These are phyloP conservation scores for Bjerkandera adusta DNA, from an alignment of 1,284 basidiomycete species.

Conservation along the genomic window DNA sequence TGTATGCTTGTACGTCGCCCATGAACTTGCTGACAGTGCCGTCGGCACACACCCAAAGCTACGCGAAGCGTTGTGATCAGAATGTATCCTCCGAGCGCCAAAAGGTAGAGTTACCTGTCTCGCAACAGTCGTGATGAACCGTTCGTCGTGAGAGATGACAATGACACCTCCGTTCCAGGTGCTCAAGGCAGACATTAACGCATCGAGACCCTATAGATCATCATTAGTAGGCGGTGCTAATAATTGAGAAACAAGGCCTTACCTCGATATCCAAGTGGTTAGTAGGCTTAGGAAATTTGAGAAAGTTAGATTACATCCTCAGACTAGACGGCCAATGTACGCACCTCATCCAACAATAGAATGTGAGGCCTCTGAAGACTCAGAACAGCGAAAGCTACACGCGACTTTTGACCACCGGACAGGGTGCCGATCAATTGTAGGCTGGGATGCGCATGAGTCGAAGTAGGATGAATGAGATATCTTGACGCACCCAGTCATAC, in stretches of 20 bases:
- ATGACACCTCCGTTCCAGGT: conserved; percentile 97
- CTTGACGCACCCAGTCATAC: conserved; percentile 83
- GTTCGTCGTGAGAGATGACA: conserved; percentile 91
- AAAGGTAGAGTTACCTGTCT: conserved; percentile 50
- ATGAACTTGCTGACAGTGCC: conserved; percentile 82
- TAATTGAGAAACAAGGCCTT: conserved; percentile 14
- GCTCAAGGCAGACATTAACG: conserved; percentile 85
- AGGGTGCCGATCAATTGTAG: conserved; percentile 80
- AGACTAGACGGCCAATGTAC: conserved; percentile 17
- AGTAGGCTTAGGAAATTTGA: conserved; percentile 74
- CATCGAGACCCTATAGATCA: conserved; percentile 79
- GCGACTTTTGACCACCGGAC: conserved; percentile 96
- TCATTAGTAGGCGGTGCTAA: not conserved
- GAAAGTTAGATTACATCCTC: not conserved
- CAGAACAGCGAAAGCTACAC: conserved; percentile 94
- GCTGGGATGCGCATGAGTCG: conserved; percentile 33
- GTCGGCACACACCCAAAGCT: conserved; percentile 92
- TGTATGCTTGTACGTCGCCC: conserved; percentile 92
- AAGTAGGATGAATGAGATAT: not conserved
- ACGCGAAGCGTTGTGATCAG: conserved; percentile 5
- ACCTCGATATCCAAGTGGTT: conserved; percentile 97
- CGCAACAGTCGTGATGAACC: conserved; percentile 86
- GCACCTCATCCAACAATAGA: conserved; percentile 84
- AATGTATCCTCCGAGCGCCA: not conserved
- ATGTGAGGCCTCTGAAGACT: conserved; percentile 89